Evolutionary conservation across 805 yeast species (phyloP), one percentile per base, ranked within the genome.

Genomic region (Kurtzmaniella fragi): DNA sequence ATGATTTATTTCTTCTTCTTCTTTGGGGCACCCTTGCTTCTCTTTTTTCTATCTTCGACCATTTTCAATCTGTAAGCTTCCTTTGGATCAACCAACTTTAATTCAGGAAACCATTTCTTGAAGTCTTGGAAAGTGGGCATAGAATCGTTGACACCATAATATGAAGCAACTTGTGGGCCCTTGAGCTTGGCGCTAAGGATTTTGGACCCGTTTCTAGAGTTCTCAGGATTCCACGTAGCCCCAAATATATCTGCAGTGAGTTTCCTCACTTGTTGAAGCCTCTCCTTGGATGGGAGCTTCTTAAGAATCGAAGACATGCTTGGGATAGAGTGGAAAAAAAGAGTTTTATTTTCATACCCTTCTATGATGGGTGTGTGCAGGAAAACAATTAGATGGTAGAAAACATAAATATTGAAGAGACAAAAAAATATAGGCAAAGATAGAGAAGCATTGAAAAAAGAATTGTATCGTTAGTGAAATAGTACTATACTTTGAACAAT

Each of bases 21-120:
- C 70, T 81, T 77, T 51, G 93, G 95, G 10, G 93, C 88, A 61
- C 91, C 90, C 63, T 85, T 85, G 62, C 87, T 90, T 77, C 93
- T 84, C 75, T 84, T 81, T 71, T 80, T 84, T 62, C 86, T 73
- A 41, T 64, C 70, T 27, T 54, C 78, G 16, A 78, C 80, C 77
- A 79, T 79, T 42, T 68, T 73, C 44, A 82, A 54, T 61, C 95
- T 73, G 61, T 82, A 80, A 32, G 72, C 77, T 57, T 85, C 95
- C 43, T 76, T 78, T 39, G 82, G 84, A 49, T 84, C 83, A 5
- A 73, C 71, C 47, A 85, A 73, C 38, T 68, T 66, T 43, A 68
- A 59, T 40, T 66, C 71, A 49, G 72, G 73, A 49, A 67, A 80
- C 61, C 80, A 63, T 28, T 65, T 58, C 53, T 75, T 76, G 56